phyloP scores from a whole-genome alignment of 2,329 filamentous ascomycete species.

The Apiospora arundinis region DNA sequence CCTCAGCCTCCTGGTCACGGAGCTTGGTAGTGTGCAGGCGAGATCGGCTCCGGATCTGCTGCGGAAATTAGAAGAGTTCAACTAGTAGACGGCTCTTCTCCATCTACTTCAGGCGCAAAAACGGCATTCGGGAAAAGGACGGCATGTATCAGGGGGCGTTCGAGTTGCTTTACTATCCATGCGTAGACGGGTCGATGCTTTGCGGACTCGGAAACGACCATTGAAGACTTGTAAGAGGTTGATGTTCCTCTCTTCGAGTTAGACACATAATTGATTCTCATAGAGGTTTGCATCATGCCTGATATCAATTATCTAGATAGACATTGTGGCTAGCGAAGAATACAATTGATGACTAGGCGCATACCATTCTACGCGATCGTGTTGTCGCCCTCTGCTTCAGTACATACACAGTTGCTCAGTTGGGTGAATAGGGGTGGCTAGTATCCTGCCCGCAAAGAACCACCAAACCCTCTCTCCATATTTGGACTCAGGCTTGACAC shows the following conservation, averaged over 20 bases:
- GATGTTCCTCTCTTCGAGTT: neutral
- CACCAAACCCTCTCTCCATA: neutral
- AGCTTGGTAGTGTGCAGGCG: slow-evolving; percentile 85
- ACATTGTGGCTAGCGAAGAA: neutral
- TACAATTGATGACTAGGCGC: neutral
- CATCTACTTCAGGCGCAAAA: slow-evolving; percentile 7
- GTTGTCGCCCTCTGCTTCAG: neutral
- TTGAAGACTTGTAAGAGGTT: neutral
- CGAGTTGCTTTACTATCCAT: neutral
- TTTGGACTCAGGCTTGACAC: too few species aligned
- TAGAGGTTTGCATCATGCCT: neutral
- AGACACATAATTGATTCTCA: neutral
- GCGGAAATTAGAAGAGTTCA: slow-evolving; percentile 62
- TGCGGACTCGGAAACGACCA: neutral
- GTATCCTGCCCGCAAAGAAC: neutral
- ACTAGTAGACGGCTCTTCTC: slow-evolving; percentile 39
- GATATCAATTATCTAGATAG: neutral
- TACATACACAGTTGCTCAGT: neutral
- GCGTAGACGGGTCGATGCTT: neutral
- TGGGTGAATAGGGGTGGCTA: neutral
- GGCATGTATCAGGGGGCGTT: slow-evolving; percentile 11
- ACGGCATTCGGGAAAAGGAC: slow-evolving; percentile 16
- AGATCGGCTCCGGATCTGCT: slow-evolving; percentile 77
- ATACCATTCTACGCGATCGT: neutral
- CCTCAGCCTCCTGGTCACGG: slow-evolving; percentile 87